Evolutionary conservation across 225 moss, liverwort and hornwort species (phyloP), one percentile per base, ranked within the genome.

Genomic region (Physcomitrium patens): DNA sequence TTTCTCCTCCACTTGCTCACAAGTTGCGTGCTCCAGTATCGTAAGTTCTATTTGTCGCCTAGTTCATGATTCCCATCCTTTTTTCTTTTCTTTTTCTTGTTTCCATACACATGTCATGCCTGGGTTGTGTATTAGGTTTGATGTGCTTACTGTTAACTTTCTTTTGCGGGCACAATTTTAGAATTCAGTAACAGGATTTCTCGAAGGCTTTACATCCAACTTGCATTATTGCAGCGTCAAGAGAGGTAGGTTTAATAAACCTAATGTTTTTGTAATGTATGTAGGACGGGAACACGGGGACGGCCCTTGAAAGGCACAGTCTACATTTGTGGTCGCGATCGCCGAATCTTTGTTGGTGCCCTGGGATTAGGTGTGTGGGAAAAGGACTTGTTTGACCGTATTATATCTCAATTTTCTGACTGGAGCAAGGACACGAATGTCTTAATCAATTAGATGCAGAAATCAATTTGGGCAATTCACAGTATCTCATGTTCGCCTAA

Each of bases 1-100:
- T 90, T 76, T 90, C 90, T 86, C 90, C 90, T 58, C 90, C 88
- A 52, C 76, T 90, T 17, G 90, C 90, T 58, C 85, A 85, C 75
- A 90, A 90, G 68, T 75, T 90, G 83, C 87, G 90, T 59, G 81
- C 88, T 46, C 90, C 90, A 73, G 63, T 85, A 68, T 77, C 85
- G 79, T 85, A 68, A 85, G 84, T 67, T 55, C 19, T 23, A 18
- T 70, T 44, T 20, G 42, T 31, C 46, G 72, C 26, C 15, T 63
- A 12, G 13, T 28, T 43, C 11, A 37, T 49, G 56, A 63, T 8
- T 48, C 28, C 18, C 44, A 28, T 50, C 9, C 19, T 57, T 46
- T 55, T 56, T 69, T 1, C 56, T 62, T 45, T 16, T 28, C 3
- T 41, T 66, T 31, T 5, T 57, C 56, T 49, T 59, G 50, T 37